phyloP scores from a whole-genome alignment of 1,139 yeast species.

The Suhomyces terraborum region DNA sequence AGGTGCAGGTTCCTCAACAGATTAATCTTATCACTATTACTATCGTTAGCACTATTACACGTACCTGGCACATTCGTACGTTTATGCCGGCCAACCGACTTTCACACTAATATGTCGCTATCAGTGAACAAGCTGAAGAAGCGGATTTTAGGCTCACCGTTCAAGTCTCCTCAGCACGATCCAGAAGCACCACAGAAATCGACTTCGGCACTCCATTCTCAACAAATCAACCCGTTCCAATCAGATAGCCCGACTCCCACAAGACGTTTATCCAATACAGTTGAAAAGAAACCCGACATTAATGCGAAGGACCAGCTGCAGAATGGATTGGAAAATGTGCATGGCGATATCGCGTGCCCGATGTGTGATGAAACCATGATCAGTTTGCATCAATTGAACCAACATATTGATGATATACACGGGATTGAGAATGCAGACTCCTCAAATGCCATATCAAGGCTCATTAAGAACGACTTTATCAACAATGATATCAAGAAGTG shows the following conservation, averaged over 20 bases:
- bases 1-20: no score
- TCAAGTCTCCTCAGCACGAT: slow-evolving; percentile 22
- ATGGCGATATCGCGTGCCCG: slow-evolving; percentile 51
- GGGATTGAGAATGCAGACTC: slow-evolving; percentile 7
- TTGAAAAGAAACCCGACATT: not conserved
- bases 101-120: no score
- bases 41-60: not conserved
- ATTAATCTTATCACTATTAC: no score
- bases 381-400: slow-evolving; percentile 58
- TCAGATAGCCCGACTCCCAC: slow-evolving; percentile 15
- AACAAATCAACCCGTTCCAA: not conserved
- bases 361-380: slow-evolving; percentile 67
- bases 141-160: slow-evolving; percentile 29
- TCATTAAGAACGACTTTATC: slow-evolving; percentile 23
- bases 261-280: slow-evolving; percentile 1
- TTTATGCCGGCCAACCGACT: no score
- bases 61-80: no score
- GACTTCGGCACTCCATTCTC: not conserved
- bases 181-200: not conserved
- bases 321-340: not conserved
- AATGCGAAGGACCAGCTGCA: not conserved
- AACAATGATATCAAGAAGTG: slow-evolving; percentile 26
- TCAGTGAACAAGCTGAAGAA: slow-evolving; percentile 10
- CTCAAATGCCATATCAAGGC: slow-evolving; percentile 13
- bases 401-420: slow-evolving; percentile 75